Percentiles rank a stretch among this genome's conserved stretches.
Conservation (phyloP, 495 filamentous ascomycete species). For the Penicillium egyptiacum region DNA sequence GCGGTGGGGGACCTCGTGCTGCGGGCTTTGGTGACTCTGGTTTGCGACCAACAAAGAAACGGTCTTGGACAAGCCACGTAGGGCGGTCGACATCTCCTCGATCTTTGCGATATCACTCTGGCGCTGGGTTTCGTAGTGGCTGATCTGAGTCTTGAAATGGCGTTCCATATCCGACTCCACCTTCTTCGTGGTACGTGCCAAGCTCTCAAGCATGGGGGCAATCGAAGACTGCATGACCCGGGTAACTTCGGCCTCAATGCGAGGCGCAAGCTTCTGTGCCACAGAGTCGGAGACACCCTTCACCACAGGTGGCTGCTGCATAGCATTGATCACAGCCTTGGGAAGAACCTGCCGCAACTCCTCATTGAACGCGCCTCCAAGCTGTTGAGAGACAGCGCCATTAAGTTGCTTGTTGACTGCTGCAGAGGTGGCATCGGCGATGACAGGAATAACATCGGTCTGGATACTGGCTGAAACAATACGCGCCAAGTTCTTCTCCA, state of each 20-base stretch:
- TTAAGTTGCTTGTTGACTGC: conserved; percentile 63
- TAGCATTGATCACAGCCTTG: conserved; percentile 54
- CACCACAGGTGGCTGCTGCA: conserved; percentile 69
- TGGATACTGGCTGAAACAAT: conserved; percentile 70
- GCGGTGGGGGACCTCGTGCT: conserved; percentile 28
- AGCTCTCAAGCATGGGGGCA: conserved; percentile 62
- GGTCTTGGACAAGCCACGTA: conserved; percentile 68
- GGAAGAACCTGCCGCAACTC: conserved; percentile 58
- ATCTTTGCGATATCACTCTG: conserved; percentile 74
- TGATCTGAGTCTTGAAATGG: conserved; percentile 60
- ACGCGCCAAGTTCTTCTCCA: conserved; percentile 72
- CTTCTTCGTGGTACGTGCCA: conserved; percentile 60
- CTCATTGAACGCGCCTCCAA: conserved; percentile 48
- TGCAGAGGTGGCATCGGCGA: conserved; percentile 49
- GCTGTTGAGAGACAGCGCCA: conserved; percentile 50
- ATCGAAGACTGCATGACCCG: conserved; percentile 61
- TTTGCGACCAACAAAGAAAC: conserved; percentile 67
- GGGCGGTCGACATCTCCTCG: conserved; percentile 72
- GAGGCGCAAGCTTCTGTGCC: conserved; percentile 59
- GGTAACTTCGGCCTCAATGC: conserved; percentile 66
- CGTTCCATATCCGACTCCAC: conserved; percentile 65
- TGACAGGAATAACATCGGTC: conserved; percentile 59
- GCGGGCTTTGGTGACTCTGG: conserved; percentile 56
- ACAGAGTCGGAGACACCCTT: conserved; percentile 71
- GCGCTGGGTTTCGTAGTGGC: conserved; percentile 66